Evolutionary conservation across 2,329 filamentous ascomycete genomes (phyloP).

Genomic region (Dothideomycetidae sp.): DNA sequence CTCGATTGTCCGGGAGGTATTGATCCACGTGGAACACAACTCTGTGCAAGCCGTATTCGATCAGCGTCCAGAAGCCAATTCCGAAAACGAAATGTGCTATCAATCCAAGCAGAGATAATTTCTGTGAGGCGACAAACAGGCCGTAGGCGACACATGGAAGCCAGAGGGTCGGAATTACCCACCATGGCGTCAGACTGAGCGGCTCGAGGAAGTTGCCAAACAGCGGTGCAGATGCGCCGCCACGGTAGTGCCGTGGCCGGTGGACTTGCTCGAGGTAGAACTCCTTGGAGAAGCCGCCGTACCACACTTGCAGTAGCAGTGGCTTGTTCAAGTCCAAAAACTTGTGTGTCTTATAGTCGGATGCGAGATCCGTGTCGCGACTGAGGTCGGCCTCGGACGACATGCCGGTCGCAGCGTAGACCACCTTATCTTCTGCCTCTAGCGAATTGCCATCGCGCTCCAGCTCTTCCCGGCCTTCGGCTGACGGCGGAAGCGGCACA

Average conservation of each 20-base stretch:
- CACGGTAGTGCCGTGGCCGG: constrained; percentile 87
- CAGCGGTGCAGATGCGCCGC: constrained; percentile 77
- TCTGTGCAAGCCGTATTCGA: constrained; percentile 80
- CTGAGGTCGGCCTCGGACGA: constrained; percentile 73
- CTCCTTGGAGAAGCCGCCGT: constrained; percentile 76
- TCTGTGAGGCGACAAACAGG: constrained; percentile 47
- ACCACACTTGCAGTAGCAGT: constrained; percentile 77
- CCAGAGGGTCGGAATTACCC: constrained; percentile 73
- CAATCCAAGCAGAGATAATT: constrained; percentile 35
- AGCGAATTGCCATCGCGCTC: constrained; percentile 29
- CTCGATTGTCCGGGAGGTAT: constrained; percentile 84
- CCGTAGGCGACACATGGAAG: constrained; percentile 66
- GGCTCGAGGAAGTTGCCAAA: constrained; percentile 99
- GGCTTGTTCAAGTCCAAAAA: constrained; percentile 83
- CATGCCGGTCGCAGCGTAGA: constrained; percentile 64
- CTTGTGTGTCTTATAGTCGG: constrained; percentile 80
- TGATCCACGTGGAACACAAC: constrained; percentile 89
- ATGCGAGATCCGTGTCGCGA: constrained; percentile 61
- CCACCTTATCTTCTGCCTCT: constrained; percentile 22
- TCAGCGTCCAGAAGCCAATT: constrained; percentile 68
- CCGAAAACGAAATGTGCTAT: constrained; percentile 55
- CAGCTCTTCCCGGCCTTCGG: constrained; percentile 35
- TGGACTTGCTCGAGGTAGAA: constrained; percentile 97
- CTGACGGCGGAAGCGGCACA: constrained; percentile 37
- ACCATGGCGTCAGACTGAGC: constrained; percentile 91